These are phyloP conservation scores for Dipteronia dyeriana DNA, from an alignment of 345 rosid genomes.

Conservation along the genomic window DNA sequence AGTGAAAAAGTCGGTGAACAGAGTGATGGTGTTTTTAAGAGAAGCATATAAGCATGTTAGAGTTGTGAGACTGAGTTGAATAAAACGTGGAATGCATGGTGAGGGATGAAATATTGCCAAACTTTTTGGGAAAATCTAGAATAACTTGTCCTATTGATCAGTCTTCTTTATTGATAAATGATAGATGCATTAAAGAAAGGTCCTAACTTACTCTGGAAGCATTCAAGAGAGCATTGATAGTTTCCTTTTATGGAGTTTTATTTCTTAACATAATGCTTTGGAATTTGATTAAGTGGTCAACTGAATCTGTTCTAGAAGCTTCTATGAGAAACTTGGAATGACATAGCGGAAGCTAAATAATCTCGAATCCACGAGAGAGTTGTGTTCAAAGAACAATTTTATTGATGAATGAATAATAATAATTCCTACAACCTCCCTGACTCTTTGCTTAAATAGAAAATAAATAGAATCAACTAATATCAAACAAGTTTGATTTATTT, in stretches of 20 bases:
- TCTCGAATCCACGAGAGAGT: too few species aligned
- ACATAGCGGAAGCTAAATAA: too few species aligned
- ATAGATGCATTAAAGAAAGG: neutral
- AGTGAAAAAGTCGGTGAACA: neutral
- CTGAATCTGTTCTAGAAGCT: neutral
- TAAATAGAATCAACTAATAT: too few species aligned
- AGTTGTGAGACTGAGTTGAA: conserved; percentile 10
- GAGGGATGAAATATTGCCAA: too few species aligned
- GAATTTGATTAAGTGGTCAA: neutral
- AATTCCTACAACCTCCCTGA: too few species aligned
- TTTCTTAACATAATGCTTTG: neutral
- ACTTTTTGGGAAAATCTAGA: neutral
- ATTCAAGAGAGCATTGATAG: neutral
- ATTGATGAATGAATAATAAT: too few species aligned
- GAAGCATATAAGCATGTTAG: neutral
- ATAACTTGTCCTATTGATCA: neutral
- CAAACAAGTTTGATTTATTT: too few species aligned
- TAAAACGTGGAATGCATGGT: neutral
- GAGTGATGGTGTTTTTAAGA: neutral
- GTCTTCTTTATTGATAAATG: neutral
- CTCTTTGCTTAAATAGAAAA: too few species aligned
- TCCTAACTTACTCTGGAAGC: neutral
- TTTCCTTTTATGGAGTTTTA: neutral
- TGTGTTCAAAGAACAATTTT: too few species aligned
- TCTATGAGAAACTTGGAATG: neutral